Evolutionary conservation across 73 alveolate genomes (phyloP).

Genomic region (Tetrahymena elliotti): DNA sequence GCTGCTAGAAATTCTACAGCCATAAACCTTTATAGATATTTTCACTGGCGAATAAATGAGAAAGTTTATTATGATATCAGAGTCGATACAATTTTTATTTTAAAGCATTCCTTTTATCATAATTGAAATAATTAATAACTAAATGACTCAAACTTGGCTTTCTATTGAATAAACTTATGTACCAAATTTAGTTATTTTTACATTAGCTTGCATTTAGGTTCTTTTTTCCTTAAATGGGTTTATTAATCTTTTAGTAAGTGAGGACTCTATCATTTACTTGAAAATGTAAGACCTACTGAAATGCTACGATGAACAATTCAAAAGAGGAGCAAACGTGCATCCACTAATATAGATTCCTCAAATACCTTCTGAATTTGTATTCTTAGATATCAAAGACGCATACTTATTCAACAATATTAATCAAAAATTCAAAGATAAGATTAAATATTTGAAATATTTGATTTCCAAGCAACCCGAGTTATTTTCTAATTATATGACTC

Average conservation of each 20-base stretch:
- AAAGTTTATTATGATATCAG: not conserved
- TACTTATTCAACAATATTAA: not conserved
- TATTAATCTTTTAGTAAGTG: not conserved
- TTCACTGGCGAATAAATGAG: not conserved
- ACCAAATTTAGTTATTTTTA: not conserved
- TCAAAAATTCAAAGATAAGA: not conserved
- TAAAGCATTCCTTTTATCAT: not conserved
- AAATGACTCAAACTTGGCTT: not conserved
- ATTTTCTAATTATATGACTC: not conserved
- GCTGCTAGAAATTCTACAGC: not conserved
- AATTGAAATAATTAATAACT: not conserved
- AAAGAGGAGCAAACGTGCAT: not conserved
- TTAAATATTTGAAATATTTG: not conserved
- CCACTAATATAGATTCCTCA: not conserved
- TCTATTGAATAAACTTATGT: not conserved
- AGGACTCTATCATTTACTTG: not conserved
- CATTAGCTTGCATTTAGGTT: not conserved
- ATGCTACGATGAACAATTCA: not conserved
- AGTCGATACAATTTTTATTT: not conserved
- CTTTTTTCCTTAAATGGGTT: not conserved
- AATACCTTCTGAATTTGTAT: not conserved
- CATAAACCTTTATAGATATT: not conserved
- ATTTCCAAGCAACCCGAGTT: not conserved
- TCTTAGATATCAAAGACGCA: not conserved
- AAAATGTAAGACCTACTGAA: not conserved